These are phyloP conservation scores for Vitis hybrid DNA, from an alignment of 177 flowering plant species.

Conservation along the genomic window DNA sequence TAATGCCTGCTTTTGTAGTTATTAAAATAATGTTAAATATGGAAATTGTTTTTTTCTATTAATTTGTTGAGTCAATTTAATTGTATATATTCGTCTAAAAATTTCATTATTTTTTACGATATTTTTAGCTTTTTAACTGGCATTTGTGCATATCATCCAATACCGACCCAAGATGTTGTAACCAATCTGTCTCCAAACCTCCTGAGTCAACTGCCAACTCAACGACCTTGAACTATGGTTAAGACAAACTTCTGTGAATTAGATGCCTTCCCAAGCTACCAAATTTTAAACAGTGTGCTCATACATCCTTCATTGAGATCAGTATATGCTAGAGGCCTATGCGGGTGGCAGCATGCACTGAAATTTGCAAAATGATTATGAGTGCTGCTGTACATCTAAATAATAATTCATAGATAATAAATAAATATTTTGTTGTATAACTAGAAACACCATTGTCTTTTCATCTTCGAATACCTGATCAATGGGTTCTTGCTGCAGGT, in stretches of 20 bases:
- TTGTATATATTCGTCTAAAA: neutral
- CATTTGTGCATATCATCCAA: too few species aligned
- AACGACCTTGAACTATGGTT: too few species aligned
- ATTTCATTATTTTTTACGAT: too few species aligned
- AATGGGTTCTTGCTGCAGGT: slow-evolving; percentile 31
- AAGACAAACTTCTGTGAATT: neutral
- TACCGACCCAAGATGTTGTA: too few species aligned
- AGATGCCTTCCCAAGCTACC: neutral
- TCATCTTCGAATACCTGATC: neutral
- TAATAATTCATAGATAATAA: too few species aligned
- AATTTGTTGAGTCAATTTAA: neutral
- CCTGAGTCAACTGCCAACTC: too few species aligned
- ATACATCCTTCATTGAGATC: neutral
- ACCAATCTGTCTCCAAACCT: too few species aligned
- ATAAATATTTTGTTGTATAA: neutral
- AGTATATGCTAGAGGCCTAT: neutral
- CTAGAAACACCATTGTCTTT: neutral
- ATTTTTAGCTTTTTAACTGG: too few species aligned
- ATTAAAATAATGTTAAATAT: too few species aligned
- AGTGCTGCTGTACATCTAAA: neutral
- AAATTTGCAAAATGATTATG: neutral
- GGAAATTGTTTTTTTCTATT: neutral
- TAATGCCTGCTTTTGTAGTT: too few species aligned
- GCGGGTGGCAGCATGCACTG: neutral
- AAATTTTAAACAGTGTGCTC: neutral